These are phyloP conservation scores for Neurospora sp. DNA, from an alignment of 495 filamentous ascomycete genomes.

Conservation along the genomic window DNA sequence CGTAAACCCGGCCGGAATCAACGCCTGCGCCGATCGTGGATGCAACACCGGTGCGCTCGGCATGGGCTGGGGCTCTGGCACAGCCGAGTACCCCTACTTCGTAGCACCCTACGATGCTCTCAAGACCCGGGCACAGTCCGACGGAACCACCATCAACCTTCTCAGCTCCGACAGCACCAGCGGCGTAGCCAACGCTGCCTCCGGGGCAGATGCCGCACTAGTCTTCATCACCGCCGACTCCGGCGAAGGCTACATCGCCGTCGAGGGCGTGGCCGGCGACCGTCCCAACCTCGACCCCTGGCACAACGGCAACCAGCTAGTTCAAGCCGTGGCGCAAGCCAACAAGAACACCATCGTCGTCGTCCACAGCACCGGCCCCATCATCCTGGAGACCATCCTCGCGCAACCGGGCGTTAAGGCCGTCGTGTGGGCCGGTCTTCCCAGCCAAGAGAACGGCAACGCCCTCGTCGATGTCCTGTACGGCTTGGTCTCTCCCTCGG, in stretches of 20 bases:
- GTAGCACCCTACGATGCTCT: constrained; percentile 47
- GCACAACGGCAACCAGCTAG: constrained; percentile 65
- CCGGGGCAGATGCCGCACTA: constrained; percentile 47
- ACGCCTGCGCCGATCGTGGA: constrained; percentile 45
- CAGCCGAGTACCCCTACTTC: constrained; percentile 46
- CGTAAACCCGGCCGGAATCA: constrained; percentile 44
- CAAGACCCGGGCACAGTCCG: constrained; percentile 31
- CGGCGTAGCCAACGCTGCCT: constrained; percentile 37
- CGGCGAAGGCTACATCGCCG: constrained; percentile 57
- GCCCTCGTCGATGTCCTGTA: constrained; percentile 78
- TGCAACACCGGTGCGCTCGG: constrained; percentile 52
- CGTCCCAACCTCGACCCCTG: constrained; percentile 58
- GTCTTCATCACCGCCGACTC: constrained; percentile 59
- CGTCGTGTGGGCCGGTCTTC: constrained; percentile 79
- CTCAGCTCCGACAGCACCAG: constrained; percentile 41
- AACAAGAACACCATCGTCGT: constrained; percentile 73
- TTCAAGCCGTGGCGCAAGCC: constrained; percentile 50
- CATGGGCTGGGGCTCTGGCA: constrained; percentile 55
- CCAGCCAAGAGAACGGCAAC: constrained; percentile 85
- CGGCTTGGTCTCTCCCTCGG: constrained; percentile 71
- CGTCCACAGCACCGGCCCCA: constrained; percentile 84
- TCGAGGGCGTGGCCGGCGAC: constrained; percentile 50
- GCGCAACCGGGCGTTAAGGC: constrained; percentile 67
- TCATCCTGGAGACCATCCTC: constrained; percentile 75
- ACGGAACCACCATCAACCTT: constrained; percentile 39